Evolutionary conservation across 208 protist genomes (phyloP).

Genomic region (Endotrypanum monterogeii): DNA sequence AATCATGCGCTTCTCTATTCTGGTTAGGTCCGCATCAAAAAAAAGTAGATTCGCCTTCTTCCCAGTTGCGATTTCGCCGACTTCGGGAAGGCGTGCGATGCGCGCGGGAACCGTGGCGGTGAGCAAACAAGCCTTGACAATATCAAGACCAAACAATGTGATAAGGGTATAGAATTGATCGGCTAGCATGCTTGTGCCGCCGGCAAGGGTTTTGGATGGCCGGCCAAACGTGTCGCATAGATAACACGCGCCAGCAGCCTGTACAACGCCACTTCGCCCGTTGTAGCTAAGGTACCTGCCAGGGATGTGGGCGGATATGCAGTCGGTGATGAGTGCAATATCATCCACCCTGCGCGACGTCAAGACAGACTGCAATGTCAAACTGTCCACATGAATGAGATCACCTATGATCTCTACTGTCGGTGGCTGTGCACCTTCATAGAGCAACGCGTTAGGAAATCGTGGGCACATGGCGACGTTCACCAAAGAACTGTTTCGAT

Average conservation of each 20-base stretch:
- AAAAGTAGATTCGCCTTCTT: slow-evolving; percentile 70
- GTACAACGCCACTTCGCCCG: slow-evolving; percentile 53
- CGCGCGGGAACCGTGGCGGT: slow-evolving; percentile 64
- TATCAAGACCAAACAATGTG: slow-evolving; percentile 51
- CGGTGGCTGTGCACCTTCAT: slow-evolving; percentile 50
- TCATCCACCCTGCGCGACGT: slow-evolving; percentile 43
- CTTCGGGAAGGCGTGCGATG: slow-evolving; percentile 51
- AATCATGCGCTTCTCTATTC: slow-evolving; percentile 62
- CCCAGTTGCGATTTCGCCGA: slow-evolving; percentile 43
- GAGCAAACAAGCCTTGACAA: slow-evolving; percentile 56
- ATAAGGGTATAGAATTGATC: slow-evolving; percentile 72
- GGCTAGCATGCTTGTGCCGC: slow-evolving; percentile 58
- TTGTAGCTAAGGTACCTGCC: slow-evolving; percentile 69
- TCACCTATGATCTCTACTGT: slow-evolving; percentile 72
- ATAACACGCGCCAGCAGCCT: slow-evolving; percentile 58
- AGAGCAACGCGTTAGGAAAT: slow-evolving; percentile 56
- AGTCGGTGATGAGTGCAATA: slow-evolving; percentile 70
- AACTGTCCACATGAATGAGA: slow-evolving; percentile 60
- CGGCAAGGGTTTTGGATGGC: slow-evolving; percentile 53
- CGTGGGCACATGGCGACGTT: slow-evolving; percentile 59
- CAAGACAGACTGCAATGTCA: slow-evolving; percentile 57
- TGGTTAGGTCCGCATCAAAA: slow-evolving; percentile 52
- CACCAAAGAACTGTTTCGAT: slow-evolving; percentile 61
- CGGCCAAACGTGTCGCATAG: slow-evolving; percentile 59
- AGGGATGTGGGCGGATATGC: slow-evolving; percentile 59